Base-by-base conservation (phyloP, 306 rosid genomes). In the Rubus parviflorus region DNA sequence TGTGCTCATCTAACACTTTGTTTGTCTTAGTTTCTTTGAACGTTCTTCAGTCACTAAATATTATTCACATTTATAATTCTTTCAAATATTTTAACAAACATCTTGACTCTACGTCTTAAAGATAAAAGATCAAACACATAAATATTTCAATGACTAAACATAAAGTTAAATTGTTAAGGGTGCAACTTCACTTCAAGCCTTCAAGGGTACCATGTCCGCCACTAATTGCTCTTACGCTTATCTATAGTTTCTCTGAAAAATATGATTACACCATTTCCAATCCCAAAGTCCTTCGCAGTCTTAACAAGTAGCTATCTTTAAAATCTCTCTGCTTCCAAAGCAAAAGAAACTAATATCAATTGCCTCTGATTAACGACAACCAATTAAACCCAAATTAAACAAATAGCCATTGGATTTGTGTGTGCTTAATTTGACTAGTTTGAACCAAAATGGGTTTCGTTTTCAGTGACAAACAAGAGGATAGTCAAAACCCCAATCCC, bases 401-500 rank as follows among this genome's bases (percentile, higher is more conserved):
- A 43, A 25, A 43, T 15, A 15, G 56, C 10, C 43, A 4, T 10
- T 42, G 41, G 68, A 40, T 42, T 57, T 73, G 7, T 16, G 66
- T 20, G 52, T 20, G 9, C 66, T 41, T 54, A 35, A 30, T 62
- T 64, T 38, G 70, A 37, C 47, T 19, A 20, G 16, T 3, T 22
- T 20, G 67, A 56, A 73, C 41, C 43, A 62, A 9, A 56, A 12
- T 8, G 40, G 53, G 40, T 15, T 42, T 58, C 77, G 68, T 57
- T 57, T 23, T 73, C 43, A 43, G 30, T 58, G 77, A 57, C 13
- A 20, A 54, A 19, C 9, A 30, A 13, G 7, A 30, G 60, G 75
- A 62, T 30, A 1, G 80, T 79, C 20, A 68, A 86, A 77, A 82
- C 68, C 20, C 82, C 60, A 63, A 43, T 68, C 35, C 64, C 76